These are phyloP conservation scores for Eustoma russellianum DNA, from an alignment of 257 asterid genomes.

Conservation along the genomic window DNA sequence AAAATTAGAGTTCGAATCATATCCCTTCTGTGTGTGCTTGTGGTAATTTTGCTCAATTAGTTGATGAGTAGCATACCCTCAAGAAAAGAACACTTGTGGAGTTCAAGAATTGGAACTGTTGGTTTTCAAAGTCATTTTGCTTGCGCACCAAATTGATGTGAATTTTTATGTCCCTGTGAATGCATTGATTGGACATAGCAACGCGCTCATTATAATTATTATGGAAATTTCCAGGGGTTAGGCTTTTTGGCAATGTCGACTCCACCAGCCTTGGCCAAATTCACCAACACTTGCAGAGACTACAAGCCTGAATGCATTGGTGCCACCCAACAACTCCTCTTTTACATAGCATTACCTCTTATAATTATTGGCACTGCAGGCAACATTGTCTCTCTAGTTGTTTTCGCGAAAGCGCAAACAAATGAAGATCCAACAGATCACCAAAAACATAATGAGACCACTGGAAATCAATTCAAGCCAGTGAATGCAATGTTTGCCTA, in stretches of 20 bases:
- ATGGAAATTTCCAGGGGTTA: conserved; percentile 27
- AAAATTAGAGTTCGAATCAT: too few relatives aligned
- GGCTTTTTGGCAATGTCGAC: conserved; percentile 46
- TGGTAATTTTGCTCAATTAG: too few relatives aligned
- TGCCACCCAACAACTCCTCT: conserved; percentile 29
- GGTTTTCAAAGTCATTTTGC: too few relatives aligned
- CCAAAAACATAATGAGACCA: background rate
- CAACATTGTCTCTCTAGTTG: conserved; percentile 19
- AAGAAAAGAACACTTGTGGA: too few relatives aligned
- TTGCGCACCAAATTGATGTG: too few relatives aligned
- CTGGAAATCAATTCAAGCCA: conserved; percentile 7
- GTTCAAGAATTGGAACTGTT: too few relatives aligned
- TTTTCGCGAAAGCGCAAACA: conserved; percentile 20
- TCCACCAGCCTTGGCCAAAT: conserved; percentile 34
- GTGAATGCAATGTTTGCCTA: conserved; percentile 7
- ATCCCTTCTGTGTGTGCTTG: too few relatives aligned
- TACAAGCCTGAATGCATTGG: conserved; percentile 39
- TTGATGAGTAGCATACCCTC: too few relatives aligned
- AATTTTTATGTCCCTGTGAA: too few relatives aligned
- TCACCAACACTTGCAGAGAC: conserved; percentile 29
- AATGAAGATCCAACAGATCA: background rate
- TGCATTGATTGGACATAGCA: too few relatives aligned
- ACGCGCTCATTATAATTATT: too few relatives aligned
- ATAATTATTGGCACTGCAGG: conserved; percentile 35
- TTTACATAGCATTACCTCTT: conserved; percentile 37